These are phyloP conservation scores for Inosperma sp. DNA, from an alignment of 768 basidiomycete genomes.

Conservation along the genomic window DNA sequence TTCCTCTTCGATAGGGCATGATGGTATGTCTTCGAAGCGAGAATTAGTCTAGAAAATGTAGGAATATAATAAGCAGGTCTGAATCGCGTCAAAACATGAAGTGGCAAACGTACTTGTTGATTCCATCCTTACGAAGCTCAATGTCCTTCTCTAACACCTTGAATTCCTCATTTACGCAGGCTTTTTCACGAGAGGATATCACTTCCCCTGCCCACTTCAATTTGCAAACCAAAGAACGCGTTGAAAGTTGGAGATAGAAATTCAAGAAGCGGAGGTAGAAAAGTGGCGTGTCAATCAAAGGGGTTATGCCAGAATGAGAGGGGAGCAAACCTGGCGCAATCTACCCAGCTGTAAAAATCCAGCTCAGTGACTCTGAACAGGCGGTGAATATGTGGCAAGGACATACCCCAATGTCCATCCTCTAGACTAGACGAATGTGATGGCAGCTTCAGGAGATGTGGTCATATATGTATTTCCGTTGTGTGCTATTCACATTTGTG, in stretches of 20 bases:
- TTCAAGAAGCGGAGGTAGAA: conserved; percentile 1
- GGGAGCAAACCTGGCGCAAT: conserved; percentile 59
- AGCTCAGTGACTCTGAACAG: background rate
- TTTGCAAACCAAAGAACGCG: conserved; percentile 11
- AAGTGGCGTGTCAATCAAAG: conserved; percentile 28
- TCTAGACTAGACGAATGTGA: no score
- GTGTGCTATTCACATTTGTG: no score
- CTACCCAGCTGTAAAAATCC: conserved; percentile 61
- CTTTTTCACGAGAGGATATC: conserved; percentile 80
- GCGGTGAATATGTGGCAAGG: background rate
- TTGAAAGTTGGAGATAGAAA: background rate
- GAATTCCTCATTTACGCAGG: conserved; percentile 72
- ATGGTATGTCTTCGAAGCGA: conserved; percentile 69
- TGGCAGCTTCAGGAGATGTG: no score
- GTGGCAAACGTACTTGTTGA: conserved; percentile 53
- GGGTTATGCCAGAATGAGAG: conserved; percentile 5
- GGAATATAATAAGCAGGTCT: background rate
- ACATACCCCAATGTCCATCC: conserved; percentile 10
- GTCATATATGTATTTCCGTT: no score
- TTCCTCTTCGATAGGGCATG: conserved; percentile 72
- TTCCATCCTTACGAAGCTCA: conserved; percentile 70
- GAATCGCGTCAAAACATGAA: background rate
- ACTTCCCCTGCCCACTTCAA: conserved; percentile 85
- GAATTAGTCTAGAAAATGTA: conserved; percentile 49
- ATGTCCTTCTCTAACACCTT: conserved; percentile 79